These are phyloP conservation scores for Talaromyces adpressus DNA, from an alignment of 495 filamentous ascomycete genomes.

Conservation along the genomic window DNA sequence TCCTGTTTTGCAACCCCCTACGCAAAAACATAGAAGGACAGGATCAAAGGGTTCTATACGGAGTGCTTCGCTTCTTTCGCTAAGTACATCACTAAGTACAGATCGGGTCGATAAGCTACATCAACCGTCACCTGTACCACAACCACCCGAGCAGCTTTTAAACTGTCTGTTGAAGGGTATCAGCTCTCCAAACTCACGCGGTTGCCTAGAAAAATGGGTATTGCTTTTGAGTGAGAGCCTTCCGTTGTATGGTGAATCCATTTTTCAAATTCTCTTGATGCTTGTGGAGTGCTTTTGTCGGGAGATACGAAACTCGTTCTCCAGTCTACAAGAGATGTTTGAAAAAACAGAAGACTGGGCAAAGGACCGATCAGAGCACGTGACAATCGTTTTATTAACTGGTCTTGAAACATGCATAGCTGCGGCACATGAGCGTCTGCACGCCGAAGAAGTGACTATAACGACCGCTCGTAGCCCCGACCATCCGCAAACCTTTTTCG, in stretches of 20 bases:
- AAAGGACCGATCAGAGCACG: conserved; percentile 37
- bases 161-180: conserved; percentile 81
- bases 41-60: conserved; percentile 37
- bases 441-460: conserved; percentile 64
- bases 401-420: conserved; percentile 87
- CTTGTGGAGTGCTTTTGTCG: conserved; percentile 82
- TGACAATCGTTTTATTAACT: conserved; percentile 67
- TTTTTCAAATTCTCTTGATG: conserved; percentile 85
- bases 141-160: conserved; percentile 67
- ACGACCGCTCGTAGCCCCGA: conserved; percentile 70
- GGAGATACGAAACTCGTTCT: conserved; percentile 66
- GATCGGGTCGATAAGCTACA: conserved; percentile 37
- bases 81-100: conserved; percentile 40
- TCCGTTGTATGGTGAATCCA: conserved; percentile 70
- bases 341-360: conserved; percentile 37
- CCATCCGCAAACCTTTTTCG: conserved; percentile 85
- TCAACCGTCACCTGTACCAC: conserved; percentile 24
- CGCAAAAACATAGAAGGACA: conserved; percentile 34
- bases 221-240: conserved; percentile 77
- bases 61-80: conserved; percentile 41
- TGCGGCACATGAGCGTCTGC: conserved; percentile 74
- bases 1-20: conserved; percentile 30
- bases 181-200: conserved; percentile 62
- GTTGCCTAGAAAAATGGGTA: conserved; percentile 86
- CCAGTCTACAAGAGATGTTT: conserved; percentile 45